Evolutionary conservation across 2,329 filamentous ascomycete species (phyloP), one percentile per base, ranked within the genome.

Genomic region (Mariannaea sp.): DNA sequence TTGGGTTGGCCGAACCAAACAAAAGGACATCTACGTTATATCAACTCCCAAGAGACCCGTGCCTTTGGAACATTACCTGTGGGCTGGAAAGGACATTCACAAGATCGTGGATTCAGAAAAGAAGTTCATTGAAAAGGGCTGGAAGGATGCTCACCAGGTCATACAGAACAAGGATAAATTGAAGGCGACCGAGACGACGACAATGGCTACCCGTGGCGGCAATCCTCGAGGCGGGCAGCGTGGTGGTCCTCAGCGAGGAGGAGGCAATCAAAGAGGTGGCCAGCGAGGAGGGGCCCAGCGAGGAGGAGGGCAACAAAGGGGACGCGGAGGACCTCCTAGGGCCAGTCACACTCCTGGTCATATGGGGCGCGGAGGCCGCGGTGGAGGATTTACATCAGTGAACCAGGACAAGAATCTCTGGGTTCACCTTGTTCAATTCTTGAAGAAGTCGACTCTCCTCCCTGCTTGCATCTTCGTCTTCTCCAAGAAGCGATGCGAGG

Each of bases 1-100:
- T 0, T 99, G 94, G 94, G 93, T 99, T 19, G 94, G 94, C 9
- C 84, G 94, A 44, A 99, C 94, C 1, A 99, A 99, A 75, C 93
- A 96, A 75, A 97, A 97, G 74, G 90, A 99, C 66, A 97, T 99
- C 27, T 99, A 97, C 69, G 94, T 99, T 64, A 99, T 99, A 49
- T 97, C 94, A 0, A 99, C 94, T 0, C 87, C 92, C 0, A 99
- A 99, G 72, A 84, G 94, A 54, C 94, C 94, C 0, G 91, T 99
- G 1, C 94, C 94, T 1, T 77, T 99, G 2, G 94, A 99, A 66
- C 94, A 99, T 71, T 99, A 93, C 66, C 80, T 99, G 1, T 99
- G 94, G 94, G 92, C 92, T 4, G 89, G 88, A 53, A 97, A 97
- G 71, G 84, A 87, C 30, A 94, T 96, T 68, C 82, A 92, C 76